Base-by-base conservation (phyloP, 306 rosid genomes). In the Vigna reflexopilosa region DNA sequence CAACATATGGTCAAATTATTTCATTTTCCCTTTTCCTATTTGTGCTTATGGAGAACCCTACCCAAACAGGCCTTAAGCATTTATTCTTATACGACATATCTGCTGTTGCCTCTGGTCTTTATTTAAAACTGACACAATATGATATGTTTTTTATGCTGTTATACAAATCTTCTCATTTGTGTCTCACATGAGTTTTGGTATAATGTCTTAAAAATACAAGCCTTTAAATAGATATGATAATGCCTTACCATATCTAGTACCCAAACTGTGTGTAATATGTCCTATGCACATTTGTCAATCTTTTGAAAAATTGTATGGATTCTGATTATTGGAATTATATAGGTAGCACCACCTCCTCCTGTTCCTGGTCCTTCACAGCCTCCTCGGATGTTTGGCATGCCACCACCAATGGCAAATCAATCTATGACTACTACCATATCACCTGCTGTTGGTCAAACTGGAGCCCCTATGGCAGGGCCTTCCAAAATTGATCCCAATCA, bases 401-500 rank as follows among this genome's bases (percentile, higher is more conserved):
- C 90, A 67, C 98, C 89, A 54, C 93, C 93, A 32, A 28, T 86
- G 72, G 96, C 92, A 79, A 95, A 93, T 85, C 99, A 95, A 82
- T 91, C 98, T 40, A 93, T 95, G 98, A 89, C 97, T 63, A 73
- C 89, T 64, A 88, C 98, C 19, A 90, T 93, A 81, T 86, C 94
- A 62, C 90, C 97, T 80, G 87, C 89, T 10, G 86, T 89, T 62
- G 93, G 97, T 87, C 98, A 91, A 86, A 82, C 96, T 38, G 99
- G 96, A 87, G 91, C 93, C 69, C 95, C 98, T 20, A 76, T 88
- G 83, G 87, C 89, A 52, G 97, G 97, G 69, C 87, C 94, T 73
- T 89, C 99, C 36, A 95, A 89, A 85, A 95, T 95, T 61, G 99
- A 91, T 80, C 99, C 99, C 56, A 95, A 90, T 89, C 99, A 95